Conservation (phyloP, 331 rosid genomes). For the Malus hybrid region DNA sequence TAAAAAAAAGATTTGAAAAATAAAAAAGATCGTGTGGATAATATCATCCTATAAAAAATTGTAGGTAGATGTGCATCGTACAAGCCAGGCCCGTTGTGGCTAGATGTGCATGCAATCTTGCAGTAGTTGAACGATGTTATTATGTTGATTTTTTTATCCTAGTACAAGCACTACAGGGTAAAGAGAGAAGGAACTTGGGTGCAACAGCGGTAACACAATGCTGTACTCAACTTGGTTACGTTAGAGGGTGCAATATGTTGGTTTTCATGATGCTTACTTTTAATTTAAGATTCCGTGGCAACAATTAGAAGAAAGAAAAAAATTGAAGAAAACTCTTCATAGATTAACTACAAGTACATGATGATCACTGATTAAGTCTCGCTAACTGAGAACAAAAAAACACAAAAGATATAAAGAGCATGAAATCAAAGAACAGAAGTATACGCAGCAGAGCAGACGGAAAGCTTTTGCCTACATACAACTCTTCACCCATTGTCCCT, state of each 20-base stretch:
- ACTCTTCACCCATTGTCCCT: conserved; percentile 20
- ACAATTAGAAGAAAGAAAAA: background rate
- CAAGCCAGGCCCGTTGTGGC: background rate
- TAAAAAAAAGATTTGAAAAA: no score
- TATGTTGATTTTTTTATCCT: no score
- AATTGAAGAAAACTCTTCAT: background rate
- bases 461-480: conserved; percentile 58
- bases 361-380: conserved; percentile 30
- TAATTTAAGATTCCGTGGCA: background rate
- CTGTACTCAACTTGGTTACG: no score
- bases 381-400: conserved; percentile 12
- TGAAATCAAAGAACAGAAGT: conserved; percentile 31
- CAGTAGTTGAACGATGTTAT: no score
- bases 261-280: background rate
- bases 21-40: no score
- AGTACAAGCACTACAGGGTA: no score
- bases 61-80: background rate
- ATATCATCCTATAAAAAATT: no score
- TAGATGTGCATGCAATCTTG: background rate
- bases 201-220: no score
- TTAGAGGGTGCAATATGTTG: background rate
- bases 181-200: no score
- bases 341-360: conserved; percentile 26
- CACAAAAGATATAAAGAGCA: conserved; percentile 27
- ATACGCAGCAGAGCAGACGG: conserved; percentile 25